Percentiles rank a stretch among this genome's conserved stretches.
Conservation (phyloP, 495 filamentous ascomycete genomes). For the Collariella sp. region DNA sequence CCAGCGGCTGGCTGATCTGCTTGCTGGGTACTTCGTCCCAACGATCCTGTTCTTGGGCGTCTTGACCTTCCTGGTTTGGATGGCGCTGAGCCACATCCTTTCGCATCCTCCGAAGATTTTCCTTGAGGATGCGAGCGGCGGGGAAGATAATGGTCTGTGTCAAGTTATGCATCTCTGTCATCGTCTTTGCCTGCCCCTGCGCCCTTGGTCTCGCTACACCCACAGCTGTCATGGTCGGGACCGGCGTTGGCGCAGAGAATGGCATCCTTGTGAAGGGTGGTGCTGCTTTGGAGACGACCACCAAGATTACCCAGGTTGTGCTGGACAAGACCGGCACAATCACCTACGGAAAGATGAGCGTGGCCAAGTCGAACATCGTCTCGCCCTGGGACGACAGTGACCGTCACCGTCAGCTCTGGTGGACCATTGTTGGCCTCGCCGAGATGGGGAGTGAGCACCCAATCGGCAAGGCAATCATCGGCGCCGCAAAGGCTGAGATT, state of each 20-base stretch:
- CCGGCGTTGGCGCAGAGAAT: conserved; percentile 91
- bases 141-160: conserved; percentile 93
- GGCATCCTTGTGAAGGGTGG: conserved; percentile 97
- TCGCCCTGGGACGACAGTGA: conserved; percentile 60
- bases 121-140: conserved; percentile 63
- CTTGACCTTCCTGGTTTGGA: conserved; percentile 84
- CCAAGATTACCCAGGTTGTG: conserved; percentile 86
- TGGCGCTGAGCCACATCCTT: conserved; percentile 84
- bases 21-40: conserved; percentile 94
- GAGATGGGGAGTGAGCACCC: conserved; percentile 95
- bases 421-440: conserved; percentile 84
- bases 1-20: conserved; percentile 81
- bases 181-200: conserved; percentile 97
- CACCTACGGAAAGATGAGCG: conserved; percentile 90
- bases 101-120: conserved; percentile 81
- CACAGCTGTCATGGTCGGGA: conserved; percentile 98
- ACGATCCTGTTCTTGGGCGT: conserved; percentile 76
- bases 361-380: conserved; percentile 59
- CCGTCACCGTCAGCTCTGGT: conserved; percentile 73
- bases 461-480: conserved; percentile 74
- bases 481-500: conserved; percentile 63
- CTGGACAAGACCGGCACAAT: conserved; percentile 98
- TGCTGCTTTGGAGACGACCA: conserved; percentile 84
- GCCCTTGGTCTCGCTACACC: conserved; percentile 90
- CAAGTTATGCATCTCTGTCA: conserved; percentile 96